phyloP scores from a whole-genome alignment of 1,284 basidiomycete species.

The Phlebopus sp. region DNA sequence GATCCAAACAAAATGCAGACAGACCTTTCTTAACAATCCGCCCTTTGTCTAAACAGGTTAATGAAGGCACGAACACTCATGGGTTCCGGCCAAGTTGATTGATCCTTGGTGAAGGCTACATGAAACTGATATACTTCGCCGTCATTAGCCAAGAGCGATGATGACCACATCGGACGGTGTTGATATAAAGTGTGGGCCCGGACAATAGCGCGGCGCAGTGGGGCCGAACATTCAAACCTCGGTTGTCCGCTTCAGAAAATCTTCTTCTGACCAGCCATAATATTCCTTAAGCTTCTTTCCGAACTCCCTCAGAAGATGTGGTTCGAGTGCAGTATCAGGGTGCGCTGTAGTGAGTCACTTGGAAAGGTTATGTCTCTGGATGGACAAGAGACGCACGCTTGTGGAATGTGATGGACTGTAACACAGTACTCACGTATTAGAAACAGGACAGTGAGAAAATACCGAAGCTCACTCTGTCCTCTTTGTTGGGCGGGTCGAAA shows the following conservation, averaged over 20 bases:
- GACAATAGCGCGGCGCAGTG: too few species aligned
- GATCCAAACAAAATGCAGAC: too few species aligned
- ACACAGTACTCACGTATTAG: conserved; percentile 1
- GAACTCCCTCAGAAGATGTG: conserved; percentile 48
- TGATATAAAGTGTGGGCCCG: too few species aligned
- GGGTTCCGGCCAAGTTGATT: too few species aligned
- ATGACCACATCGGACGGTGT: too few species aligned
- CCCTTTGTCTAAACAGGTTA: too few species aligned
- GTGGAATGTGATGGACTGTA: conserved; percentile 70
- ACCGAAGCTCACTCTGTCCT: conserved; percentile 46
- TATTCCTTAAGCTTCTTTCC: conserved; percentile 56
- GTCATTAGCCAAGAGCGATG: too few species aligned
- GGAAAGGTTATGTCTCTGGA: conserved; percentile 1
- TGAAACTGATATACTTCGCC: too few species aligned
- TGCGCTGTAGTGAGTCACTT: conserved; percentile 48
- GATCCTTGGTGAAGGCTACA: too few species aligned
- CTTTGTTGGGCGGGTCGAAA: conserved; percentile 66
- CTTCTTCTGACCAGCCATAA: conserved; percentile 71
- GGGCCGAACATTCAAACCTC: conserved; percentile 3
- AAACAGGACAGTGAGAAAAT: conserved; percentile 10
- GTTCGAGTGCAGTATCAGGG: conserved; percentile 62
- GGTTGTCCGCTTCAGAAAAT: conserved; percentile 39
- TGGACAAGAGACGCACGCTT: conserved; percentile 52
- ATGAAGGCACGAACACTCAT: too few species aligned
- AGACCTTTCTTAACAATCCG: too few species aligned